Evolutionary conservation across 768 basidiomycete genomes (phyloP).

Genomic region (Sistotremastrum suecicum): DNA sequence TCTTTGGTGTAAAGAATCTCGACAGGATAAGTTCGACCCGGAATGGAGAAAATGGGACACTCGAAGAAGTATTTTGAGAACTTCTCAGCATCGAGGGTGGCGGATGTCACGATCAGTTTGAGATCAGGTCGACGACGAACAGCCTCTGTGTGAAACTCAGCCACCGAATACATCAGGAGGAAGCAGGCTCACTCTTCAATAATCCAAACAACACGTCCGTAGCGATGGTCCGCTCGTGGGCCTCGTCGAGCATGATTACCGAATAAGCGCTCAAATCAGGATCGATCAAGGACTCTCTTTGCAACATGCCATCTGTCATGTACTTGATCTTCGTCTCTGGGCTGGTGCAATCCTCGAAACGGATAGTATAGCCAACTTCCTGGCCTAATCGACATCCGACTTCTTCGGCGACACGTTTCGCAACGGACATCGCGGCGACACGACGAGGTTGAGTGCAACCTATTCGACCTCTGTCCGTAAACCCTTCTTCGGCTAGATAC

Average conservation of each 20-base stretch:
- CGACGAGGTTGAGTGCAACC: constrained; percentile 98
- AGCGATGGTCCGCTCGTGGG: constrained; percentile 96
- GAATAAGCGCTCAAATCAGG: constrained; percentile 88
- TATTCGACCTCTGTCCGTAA: constrained; percentile 78
- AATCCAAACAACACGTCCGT: constrained; percentile 97
- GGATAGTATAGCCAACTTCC: constrained; percentile 97
- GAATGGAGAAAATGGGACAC: constrained; percentile 98
- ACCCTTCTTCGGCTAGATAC: constrained; percentile 91
- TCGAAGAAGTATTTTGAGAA: constrained; percentile 99
- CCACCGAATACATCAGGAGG: constrained; percentile 18
- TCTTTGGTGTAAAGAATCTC: constrained; percentile 98
- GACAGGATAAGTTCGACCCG: constrained; percentile 98
- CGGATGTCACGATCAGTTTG: constrained; percentile 96
- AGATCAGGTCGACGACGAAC: constrained; percentile 90
- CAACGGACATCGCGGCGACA: constrained; percentile 98
- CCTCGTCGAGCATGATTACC: constrained; percentile 97
- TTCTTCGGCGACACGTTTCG: constrained; percentile 96
- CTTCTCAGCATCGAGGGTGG: constrained; percentile 98
- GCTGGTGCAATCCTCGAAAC: constrained; percentile 98
- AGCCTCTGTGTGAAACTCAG: constrained; percentile 45
- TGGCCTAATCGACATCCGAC: constrained; percentile 95
- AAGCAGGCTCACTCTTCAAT: constrained; percentile 50
- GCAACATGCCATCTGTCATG: constrained; percentile 99
- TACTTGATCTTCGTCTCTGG: constrained; percentile 99
- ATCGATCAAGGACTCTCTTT: constrained; percentile 92